phyloP scores from a whole-genome alignment of 805 yeast genomes.

The Candida michaelii region DNA sequence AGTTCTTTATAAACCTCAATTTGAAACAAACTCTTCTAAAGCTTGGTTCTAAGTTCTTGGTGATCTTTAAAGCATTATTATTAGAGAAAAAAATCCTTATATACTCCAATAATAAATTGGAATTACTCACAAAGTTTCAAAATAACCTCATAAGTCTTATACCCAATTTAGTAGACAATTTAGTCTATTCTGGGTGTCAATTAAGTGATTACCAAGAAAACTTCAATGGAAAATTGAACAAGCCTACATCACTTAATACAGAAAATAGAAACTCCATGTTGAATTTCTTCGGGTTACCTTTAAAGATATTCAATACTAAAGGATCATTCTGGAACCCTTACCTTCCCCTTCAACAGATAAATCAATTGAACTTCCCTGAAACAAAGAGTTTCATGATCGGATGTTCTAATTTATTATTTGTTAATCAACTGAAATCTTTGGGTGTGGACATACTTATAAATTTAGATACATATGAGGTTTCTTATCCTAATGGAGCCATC shows the following conservation, averaged over 20 bases:
- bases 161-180: slow-evolving; percentile 71
- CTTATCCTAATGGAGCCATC: slow-evolving; percentile 39
- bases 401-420: slow-evolving; percentile 78
- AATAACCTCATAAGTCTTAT: slow-evolving; percentile 80
- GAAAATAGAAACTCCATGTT: slow-evolving; percentile 77
- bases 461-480: slow-evolving; percentile 54
- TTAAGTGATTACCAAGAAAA: slow-evolving; percentile 52
- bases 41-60: slow-evolving; percentile 58
- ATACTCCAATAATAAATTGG: slow-evolving; percentile 74
- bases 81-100: slow-evolving; percentile 74
- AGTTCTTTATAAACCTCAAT: slow-evolving; percentile 63
- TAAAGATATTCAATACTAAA: slow-evolving; percentile 74
- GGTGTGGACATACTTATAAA: slow-evolving; percentile 73
- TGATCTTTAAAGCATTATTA: slow-evolving; percentile 72
- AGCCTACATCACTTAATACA: slow-evolving; percentile 69
- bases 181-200: slow-evolving; percentile 82
- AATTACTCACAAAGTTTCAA: slow-evolving; percentile 76
- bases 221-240: slow-evolving; percentile 44
- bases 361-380: slow-evolving; percentile 58
- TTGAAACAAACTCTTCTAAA: slow-evolving; percentile 61
- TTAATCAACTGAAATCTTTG: slow-evolving; percentile 57
- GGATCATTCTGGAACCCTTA: slow-evolving; percentile 92
- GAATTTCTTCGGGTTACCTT: slow-evolving; percentile 81
- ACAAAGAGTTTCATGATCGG: slow-evolving; percentile 76
- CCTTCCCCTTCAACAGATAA: slow-evolving; percentile 88